These are phyloP conservation scores for Populus nigra DNA, from an alignment of 345 rosid species.

Conservation along the genomic window DNA sequence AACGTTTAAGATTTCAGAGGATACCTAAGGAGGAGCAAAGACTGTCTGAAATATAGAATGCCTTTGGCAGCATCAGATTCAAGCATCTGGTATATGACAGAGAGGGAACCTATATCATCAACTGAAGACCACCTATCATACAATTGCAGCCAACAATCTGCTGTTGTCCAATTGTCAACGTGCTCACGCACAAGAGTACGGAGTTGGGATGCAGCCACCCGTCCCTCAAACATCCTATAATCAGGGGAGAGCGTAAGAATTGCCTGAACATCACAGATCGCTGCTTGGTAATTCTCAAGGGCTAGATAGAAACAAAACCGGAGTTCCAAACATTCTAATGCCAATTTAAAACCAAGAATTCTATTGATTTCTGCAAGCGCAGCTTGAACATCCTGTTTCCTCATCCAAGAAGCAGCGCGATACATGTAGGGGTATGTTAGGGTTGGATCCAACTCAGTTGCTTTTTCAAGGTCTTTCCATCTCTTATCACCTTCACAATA, in stretches of 20 bases:
- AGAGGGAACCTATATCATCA: conserved; percentile 95
- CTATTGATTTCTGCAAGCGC: conserved; percentile 86
- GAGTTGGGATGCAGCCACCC: conserved; percentile 84
- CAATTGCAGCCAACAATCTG: conserved; percentile 98
- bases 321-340: conserved; percentile 91
- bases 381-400: conserved; percentile 64
- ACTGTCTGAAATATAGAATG: conserved; percentile 88
- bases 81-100: conserved; percentile 98
- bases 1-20: conserved; percentile 1
- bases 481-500: conserved; percentile 76
- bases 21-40: conserved; percentile 90
- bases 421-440: conserved; percentile 94
- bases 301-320: conserved; percentile 91
- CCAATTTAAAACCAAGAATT: conserved; percentile 88
- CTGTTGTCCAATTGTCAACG: conserved; percentile 85
- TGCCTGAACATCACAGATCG: conserved; percentile 92
- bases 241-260: conserved; percentile 82
- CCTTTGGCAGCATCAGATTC: conserved; percentile 93
- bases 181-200: conserved; percentile 90
- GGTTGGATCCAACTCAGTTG: conserved; percentile 86
- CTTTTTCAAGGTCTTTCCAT: conserved; percentile 81
- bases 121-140: conserved; percentile 95
- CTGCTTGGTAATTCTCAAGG: conserved; percentile 78
- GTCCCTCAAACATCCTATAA: conserved; percentile 90
- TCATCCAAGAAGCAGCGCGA: conserved; percentile 81